Evolutionary conservation across 2,329 filamentous ascomycete species (phyloP).

Genomic region (Diaporthe sp.): DNA sequence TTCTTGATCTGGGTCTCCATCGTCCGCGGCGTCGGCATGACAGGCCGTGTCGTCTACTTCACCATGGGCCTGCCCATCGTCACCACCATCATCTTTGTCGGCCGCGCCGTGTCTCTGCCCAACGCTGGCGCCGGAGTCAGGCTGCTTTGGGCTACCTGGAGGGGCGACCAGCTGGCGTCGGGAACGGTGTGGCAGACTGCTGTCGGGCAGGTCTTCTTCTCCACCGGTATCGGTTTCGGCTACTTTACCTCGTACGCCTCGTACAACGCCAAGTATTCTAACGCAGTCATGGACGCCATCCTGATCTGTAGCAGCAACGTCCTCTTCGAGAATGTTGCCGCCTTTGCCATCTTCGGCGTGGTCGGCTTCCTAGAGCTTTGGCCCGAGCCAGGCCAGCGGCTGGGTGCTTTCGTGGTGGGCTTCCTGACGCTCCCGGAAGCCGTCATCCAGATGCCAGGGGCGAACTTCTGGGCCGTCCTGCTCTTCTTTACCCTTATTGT

Average conservation of each 20-base stretch:
- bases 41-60: constrained; percentile 71
- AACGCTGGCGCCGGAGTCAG: constrained; percentile 67
- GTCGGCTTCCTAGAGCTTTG: constrained; percentile 60
- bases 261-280: constrained; percentile 70
- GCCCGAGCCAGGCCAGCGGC: constrained; percentile 53
- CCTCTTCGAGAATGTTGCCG: constrained; percentile 67
- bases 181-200: constrained; percentile 72
- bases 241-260: constrained; percentile 72
- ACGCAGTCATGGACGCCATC: constrained; percentile 71
- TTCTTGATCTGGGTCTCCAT: constrained; percentile 72
- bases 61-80: constrained; percentile 73
- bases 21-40: constrained; percentile 69
- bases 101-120: constrained; percentile 65
- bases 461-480: constrained; percentile 71
- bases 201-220: constrained; percentile 72
- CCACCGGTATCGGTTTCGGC: constrained; percentile 70
- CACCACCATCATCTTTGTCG: constrained; percentile 69
- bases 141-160: constrained; percentile 61
- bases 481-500: constrained; percentile 72
- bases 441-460: constrained; percentile 67
- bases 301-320: constrained; percentile 69
- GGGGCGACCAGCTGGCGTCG: constrained; percentile 62
- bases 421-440: constrained; percentile 71
- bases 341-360: constrained; percentile 66
- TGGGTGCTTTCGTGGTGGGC: constrained; percentile 69